These are phyloP conservation scores for Colletotrichum brevisporum DNA, from an alignment of 2,329 filamentous ascomycete species.

Conservation along the genomic window DNA sequence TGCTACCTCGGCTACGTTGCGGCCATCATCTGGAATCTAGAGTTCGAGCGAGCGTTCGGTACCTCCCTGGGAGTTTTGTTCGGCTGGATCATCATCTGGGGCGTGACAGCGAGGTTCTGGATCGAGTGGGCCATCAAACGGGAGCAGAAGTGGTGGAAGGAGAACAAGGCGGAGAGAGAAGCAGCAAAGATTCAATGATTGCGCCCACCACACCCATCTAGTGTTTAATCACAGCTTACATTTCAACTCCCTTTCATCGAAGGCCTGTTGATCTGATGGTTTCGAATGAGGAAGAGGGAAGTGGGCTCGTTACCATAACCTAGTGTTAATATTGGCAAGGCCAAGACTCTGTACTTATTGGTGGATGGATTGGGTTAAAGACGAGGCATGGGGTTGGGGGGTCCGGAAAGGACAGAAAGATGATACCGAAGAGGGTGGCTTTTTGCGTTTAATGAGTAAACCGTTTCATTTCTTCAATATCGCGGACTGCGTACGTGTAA, in stretches of 20 bases:
- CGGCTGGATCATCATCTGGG: conserved; percentile 39
- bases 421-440: conserved; percentile 25
- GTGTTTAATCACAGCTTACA: conserved; percentile 35
- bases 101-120: conserved; percentile 32
- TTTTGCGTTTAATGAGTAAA: conserved; percentile 31
- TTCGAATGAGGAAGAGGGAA: not conserved
- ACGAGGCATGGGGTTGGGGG: conserved; percentile 11
- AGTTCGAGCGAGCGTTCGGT: conserved; percentile 37
- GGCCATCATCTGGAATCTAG: conserved; percentile 37
- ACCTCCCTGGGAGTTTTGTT: conserved; percentile 33
- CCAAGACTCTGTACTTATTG: conserved; percentile 33
- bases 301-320: conserved; percentile 14
- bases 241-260: not conserved
- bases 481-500: no score
- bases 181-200: conserved; percentile 37
- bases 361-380: conserved; percentile 15
- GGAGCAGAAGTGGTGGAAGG: conserved; percentile 37
- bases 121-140: conserved; percentile 36
- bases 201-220: conserved; percentile 2
- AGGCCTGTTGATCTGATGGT: not conserved
- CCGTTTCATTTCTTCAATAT: not conserved
- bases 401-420: conserved; percentile 8
- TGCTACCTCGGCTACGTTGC: conserved; percentile 34
- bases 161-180: conserved; percentile 35
- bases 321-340: conserved; percentile 36